phyloP scores from a whole-genome alignment of 768 basidiomycete species.

The Nevesoporus exiguus region DNA sequence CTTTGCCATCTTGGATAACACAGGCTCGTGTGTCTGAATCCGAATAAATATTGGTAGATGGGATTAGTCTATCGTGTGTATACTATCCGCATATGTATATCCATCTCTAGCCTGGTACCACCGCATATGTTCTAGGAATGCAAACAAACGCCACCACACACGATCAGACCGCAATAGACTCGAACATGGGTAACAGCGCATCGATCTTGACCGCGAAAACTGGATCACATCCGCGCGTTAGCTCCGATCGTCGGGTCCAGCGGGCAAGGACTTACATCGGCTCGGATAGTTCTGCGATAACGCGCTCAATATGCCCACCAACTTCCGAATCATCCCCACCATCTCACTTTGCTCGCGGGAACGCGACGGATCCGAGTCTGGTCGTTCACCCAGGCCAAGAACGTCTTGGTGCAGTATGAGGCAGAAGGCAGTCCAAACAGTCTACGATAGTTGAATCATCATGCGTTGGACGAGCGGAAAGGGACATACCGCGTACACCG shows the following conservation, averaged over 20 bases:
- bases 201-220: conserved; percentile 26
- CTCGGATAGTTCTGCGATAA: conserved; percentile 18
- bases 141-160: background rate
- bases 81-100: background rate
- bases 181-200: conserved; percentile 22
- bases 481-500: conserved; percentile 17
- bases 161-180: conserved; percentile 12
- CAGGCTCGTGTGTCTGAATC: conserved; percentile 14
- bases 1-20: conserved; percentile 25
- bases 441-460: conserved; percentile 12
- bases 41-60: too few relatives aligned
- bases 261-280: conserved; percentile 15
- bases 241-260: background rate
- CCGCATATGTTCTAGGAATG: background rate
- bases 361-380: conserved; percentile 1
- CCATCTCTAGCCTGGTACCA: background rate
- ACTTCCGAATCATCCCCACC: conserved; percentile 11
- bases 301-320: conserved; percentile 15
- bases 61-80: background rate
- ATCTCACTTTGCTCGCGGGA: conserved; percentile 15
- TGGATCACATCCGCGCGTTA: background rate
- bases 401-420: conserved; percentile 23
- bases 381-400: conserved; percentile 13
- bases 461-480: background rate
- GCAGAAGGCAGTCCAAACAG: conserved; percentile 23